A percentile compares a stretch with the other conserved stretches of the same genome.
phyloP scores from a whole-genome alignment of 495 filamentous ascomycete genomes.

The Thermochaetoides thermophila region DNA sequence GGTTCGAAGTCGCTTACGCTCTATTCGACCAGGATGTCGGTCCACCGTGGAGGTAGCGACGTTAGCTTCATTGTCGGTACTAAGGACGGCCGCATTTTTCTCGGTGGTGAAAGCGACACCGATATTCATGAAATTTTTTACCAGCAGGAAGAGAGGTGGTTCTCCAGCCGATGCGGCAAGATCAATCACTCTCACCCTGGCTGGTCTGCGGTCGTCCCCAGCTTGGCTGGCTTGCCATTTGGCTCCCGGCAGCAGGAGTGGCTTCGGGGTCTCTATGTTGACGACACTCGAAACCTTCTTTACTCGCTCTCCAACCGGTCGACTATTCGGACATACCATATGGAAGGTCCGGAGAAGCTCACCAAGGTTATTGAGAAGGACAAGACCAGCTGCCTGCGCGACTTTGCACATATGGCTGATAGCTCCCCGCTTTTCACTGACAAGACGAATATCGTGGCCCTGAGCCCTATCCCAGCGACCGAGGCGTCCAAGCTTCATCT shows the following conservation, averaged over 20 bases:
- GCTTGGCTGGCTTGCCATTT: slow-evolving; percentile 16
- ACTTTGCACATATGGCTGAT: slow-evolving; percentile 67
- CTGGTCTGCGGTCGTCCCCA: slow-evolving; percentile 53
- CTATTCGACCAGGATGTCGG: slow-evolving; percentile 71
- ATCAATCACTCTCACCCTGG: slow-evolving; percentile 75
- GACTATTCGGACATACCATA: slow-evolving; percentile 73
- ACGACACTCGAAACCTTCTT: slow-evolving; percentile 73
- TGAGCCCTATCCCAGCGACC: slow-evolving; percentile 64
- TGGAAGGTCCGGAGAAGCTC: slow-evolving; percentile 40
- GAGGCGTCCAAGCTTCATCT: slow-evolving; percentile 78
- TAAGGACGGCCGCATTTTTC: slow-evolving; percentile 78
- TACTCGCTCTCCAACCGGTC: slow-evolving; percentile 81
- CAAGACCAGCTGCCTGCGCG: slow-evolving; percentile 35
- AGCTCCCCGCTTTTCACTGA: slow-evolving; percentile 50
- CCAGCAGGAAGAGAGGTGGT: slow-evolving; percentile 95
- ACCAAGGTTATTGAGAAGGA: slow-evolving; percentile 42
- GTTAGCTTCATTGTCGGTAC: slow-evolving; percentile 67
- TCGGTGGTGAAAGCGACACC: slow-evolving; percentile 60
- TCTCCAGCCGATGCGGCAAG: slow-evolving; percentile 63
- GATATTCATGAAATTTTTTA: slow-evolving; percentile 90
- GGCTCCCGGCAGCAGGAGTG: slow-evolving; percentile 32
- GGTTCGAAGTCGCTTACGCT: slow-evolving; percentile 58
- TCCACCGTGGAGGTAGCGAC: slow-evolving; percentile 50
- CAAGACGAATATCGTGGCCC: slow-evolving; percentile 57
- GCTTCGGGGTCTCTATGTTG: slow-evolving; percentile 63